phyloP scores from a whole-genome alignment of 2,329 filamentous ascomycete species.

The Aspergillus sclerotialis region DNA sequence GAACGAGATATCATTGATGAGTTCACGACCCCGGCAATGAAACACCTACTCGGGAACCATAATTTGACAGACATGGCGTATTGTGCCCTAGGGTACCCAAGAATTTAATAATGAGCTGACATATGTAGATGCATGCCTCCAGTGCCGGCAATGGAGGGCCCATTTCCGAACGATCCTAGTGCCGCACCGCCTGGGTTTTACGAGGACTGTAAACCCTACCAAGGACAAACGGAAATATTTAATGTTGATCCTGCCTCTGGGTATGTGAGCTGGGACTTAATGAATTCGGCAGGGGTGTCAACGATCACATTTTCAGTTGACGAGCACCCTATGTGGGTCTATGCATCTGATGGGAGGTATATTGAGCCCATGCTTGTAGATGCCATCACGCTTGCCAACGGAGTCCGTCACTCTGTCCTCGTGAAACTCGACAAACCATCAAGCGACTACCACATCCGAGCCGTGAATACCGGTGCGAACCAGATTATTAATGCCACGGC shows the following conservation, averaged over 20 bases:
- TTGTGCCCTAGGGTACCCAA: no score
- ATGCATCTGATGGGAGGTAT: slow-evolving; percentile 34
- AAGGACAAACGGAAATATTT: slow-evolving; percentile 40
- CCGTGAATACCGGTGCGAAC: slow-evolving; percentile 40
- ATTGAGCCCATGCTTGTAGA: slow-evolving; percentile 28
- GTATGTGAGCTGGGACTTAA: slow-evolving; percentile 48
- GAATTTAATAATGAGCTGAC: not conserved
- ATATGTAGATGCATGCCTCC: slow-evolving; percentile 13
- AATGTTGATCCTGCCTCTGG: slow-evolving; percentile 24
- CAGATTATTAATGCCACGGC: slow-evolving; percentile 51
- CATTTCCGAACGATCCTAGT: slow-evolving; percentile 12
- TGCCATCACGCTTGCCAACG: slow-evolving; percentile 20
- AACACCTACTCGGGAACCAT: slow-evolving; percentile 6
- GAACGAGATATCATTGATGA: slow-evolving; percentile 35
- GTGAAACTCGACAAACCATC: slow-evolving; percentile 37
- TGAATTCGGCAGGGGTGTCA: slow-evolving; percentile 44
- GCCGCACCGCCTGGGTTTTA: slow-evolving; percentile 19
- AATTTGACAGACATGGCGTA: slow-evolving; percentile 15
- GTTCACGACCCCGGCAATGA: slow-evolving; percentile 18
- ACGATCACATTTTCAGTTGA: slow-evolving; percentile 42
- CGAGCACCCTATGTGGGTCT: slow-evolving; percentile 33
- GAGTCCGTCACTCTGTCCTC: slow-evolving; percentile 30
- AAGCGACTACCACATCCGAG: slow-evolving; percentile 49
- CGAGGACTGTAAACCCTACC: slow-evolving; percentile 39
- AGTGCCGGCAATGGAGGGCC: slow-evolving; percentile 8